These are phyloP conservation scores for Pilobolus umbonatus DNA, from an alignment of 192 early-diverging fungal species.

Conservation along the genomic window DNA sequence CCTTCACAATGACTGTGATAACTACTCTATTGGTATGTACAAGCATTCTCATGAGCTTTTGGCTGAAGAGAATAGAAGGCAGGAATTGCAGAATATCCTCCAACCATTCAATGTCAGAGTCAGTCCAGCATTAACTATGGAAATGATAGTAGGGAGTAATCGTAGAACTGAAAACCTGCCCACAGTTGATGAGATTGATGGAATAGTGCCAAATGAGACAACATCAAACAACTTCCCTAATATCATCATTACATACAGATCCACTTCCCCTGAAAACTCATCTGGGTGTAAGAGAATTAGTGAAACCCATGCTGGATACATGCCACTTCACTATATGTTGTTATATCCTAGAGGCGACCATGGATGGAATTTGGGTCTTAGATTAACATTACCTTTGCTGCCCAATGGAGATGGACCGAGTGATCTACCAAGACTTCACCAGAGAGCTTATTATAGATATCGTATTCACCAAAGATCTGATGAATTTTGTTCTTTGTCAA, in stretches of 20 bases:
- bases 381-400: too few species aligned
- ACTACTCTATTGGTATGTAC: not conserved
- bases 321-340: not conserved
- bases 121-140: not conserved
- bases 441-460: too few species aligned
- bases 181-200: not conserved
- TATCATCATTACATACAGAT: not conserved
- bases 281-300: not conserved
- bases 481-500: too few species aligned
- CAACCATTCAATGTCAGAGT: too few species aligned
- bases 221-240: not conserved
- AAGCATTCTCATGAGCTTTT: not conserved
- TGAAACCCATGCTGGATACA: not conserved
- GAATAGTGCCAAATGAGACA: not conserved
- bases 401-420: too few species aligned
- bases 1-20: not conserved
- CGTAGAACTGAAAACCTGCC: not conserved
- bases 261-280: not conserved
- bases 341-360: not conserved
- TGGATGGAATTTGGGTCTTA: too few species aligned
- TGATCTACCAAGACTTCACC: too few species aligned
- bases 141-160: not conserved
- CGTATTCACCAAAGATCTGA: too few species aligned
- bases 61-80: not conserved
- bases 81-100: too few species aligned